Base-by-base conservation (phyloP, 2,329 filamentous ascomycete genomes). In the Tolypocladium album region DNA sequence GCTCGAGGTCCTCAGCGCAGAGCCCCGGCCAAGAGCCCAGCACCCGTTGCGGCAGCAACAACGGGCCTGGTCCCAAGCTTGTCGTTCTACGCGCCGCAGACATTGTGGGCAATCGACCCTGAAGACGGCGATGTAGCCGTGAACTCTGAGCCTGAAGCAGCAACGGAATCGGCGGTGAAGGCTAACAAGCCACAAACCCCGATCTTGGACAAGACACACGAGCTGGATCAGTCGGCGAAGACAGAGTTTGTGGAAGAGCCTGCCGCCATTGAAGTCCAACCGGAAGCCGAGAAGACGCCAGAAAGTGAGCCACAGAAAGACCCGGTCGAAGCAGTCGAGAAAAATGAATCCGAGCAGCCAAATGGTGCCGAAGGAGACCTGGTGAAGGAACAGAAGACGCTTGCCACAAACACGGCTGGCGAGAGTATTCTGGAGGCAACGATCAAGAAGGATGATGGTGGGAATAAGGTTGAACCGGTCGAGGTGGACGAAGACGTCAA, bases 1-100 rank as follows among this genome's bases (percentile, higher is more conserved):
- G 94, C 94, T 27, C 87, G 90, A 64, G 94, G 94, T 13, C 94
- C 94, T 20, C 87, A 91, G 66, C 84, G 92, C 65, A 83, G 92
- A 69, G 85, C 88, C 31, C 83, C 86, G 38, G 78, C 81, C 13
- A 82, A 76, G 74, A 76, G 75, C 62, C 71, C 78, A 31, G 75
- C 73, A 2, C 77, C 71, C 39, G 72, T 67, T 42, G 69, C 62
- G 7, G 66, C 69, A 9, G 66, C 69, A 40, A 56, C 62, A 9
- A 66, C 66, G 55, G 60, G 67, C 4, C 55, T 69, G n/a, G 66
- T 68, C 15, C 71, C 74, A n/a, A 69, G 71, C 3, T 69, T 85
- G 53, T 75, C 73, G 22, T 78, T 85, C 61, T 79, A 78, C 0
- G 67, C 72, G 34, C 74, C 80, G 1, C 72, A 77, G 43, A 81